These are phyloP conservation scores for Trebouxia sp. DNA, from an alignment of 139 green algal species.

Conservation along the genomic window DNA sequence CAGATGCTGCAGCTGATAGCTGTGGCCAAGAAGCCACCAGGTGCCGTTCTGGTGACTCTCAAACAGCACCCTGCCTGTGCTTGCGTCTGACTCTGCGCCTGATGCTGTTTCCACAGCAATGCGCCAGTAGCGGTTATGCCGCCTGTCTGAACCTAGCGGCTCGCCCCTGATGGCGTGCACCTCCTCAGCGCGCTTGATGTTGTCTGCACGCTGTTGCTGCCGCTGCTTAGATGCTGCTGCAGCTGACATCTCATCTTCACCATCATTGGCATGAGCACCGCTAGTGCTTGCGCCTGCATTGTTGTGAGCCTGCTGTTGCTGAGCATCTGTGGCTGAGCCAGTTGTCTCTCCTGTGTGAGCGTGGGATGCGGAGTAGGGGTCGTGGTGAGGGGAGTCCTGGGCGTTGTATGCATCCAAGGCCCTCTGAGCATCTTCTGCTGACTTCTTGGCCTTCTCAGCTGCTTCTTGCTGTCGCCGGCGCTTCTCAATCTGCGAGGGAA, in stretches of 20 bases:
- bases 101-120: neutral
- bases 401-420: conserved; percentile 36
- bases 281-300: conserved; percentile 23
- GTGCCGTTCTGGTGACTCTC: neutral
- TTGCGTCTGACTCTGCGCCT: neutral
- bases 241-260: conserved; percentile 10
- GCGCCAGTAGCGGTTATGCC: conserved; percentile 59
- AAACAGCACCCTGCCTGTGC: conserved; percentile 10
- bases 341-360: neutral
- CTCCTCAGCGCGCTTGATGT: conserved; percentile 37
- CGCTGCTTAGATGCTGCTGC: conserved; percentile 21
- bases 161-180: conserved; percentile 53
- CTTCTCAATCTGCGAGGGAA: conserved; percentile 52
- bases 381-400: neutral
- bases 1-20: conserved; percentile 56
- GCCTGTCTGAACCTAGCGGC: conserved; percentile 78
- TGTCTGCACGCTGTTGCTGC: conserved; percentile 32
- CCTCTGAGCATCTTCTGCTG: conserved; percentile 48
- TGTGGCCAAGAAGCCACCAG: conserved; percentile 24
- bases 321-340: neutral
- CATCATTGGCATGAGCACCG: neutral
- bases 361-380: neutral
- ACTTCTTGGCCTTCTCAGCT: conserved; percentile 30
- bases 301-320: neutral
- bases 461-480: conserved; percentile 39